Base-by-base conservation (phyloP, 345 rosid genomes). In the Ailanthus altissimus region DNA sequence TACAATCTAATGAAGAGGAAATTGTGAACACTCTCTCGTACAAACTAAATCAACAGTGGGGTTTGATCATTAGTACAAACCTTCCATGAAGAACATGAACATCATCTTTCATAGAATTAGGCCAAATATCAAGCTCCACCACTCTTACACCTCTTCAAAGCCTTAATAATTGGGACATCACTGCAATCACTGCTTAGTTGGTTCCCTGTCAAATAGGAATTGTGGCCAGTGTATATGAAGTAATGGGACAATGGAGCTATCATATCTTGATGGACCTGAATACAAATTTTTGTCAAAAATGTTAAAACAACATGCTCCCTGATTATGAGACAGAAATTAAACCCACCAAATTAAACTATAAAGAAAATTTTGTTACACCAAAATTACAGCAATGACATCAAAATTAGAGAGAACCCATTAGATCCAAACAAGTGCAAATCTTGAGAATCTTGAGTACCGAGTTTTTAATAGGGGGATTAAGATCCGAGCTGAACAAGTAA, bases 101-200 rank as follows among this genome's bases (percentile, higher is more conserved):
- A 78, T 88, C 83, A 65, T 89, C 86, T 51, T 85, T 89, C 2
- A 83, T 74, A 42, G 91, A 82, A 85, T 97, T 94, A 0, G 98
- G 99, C 99, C 98, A 93, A 42, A 97, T 82, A 84, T 97, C 99
- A 80, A 97, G 86, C 86, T 97, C 98, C 56, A 97, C 90, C 5
- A 92, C 98, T 79, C 99, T 86, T 32, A 94, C 96, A 18, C 98
- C 99, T 83, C 73, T 75, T 76, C 81, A 97, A 71, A 7, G 97
- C 94, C 71, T 88, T 84, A 47, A 91, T 89, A 82, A 94, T 94
- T 3, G 99, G 98, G 61, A 89, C 90, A 36, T 90, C 98, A 67
- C 98, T 97, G 83, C 97, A 92, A 28, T 94, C 94, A 78, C 99
- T 97, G 79, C 91, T 94, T 8, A 97, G 94, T 73, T 97, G 98